Conservation (phyloP, 768 basidiomycete species). For the Rossbeevera mucosa region DNA sequence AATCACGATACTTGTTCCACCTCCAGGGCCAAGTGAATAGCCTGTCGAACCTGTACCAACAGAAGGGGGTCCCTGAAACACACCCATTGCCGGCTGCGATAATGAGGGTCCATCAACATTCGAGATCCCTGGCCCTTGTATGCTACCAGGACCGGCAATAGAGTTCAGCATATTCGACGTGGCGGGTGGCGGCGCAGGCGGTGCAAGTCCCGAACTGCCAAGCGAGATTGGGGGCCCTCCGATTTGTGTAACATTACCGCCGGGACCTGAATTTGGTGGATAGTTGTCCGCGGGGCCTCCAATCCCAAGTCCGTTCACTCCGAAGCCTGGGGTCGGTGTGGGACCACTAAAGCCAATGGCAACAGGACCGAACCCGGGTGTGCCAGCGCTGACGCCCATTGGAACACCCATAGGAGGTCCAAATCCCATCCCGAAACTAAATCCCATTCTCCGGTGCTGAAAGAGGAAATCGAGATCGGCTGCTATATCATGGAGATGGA, state of each 20-base stretch:
- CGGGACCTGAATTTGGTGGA: conserved; percentile 10
- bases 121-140: conserved; percentile 9
- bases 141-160: conserved; percentile 4
- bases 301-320: conserved; percentile 20
- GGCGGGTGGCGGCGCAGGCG: conserved; percentile 1
- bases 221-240: conserved; percentile 5
- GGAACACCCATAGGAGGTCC: conserved; percentile 21
- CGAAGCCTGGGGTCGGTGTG: conserved; percentile 15
- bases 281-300: conserved; percentile 16
- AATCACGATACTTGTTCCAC: conserved; percentile 22
- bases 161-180: conserved; percentile 7
- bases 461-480: conserved; percentile 53
- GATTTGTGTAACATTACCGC: conserved; percentile 8
- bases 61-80: conserved; percentile 23
- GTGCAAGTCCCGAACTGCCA: conserved; percentile 8
- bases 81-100: conserved; percentile 27
- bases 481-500: conserved; percentile 45
- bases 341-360: conserved; percentile 16
- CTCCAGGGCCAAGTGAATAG: conserved; percentile 21
- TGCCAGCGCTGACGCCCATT: conserved; percentile 13
- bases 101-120: conserved; percentile 16
- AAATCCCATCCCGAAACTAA: conserved; percentile 24
- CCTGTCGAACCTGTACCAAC: conserved; percentile 15
- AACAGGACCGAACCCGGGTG: conserved; percentile 18
- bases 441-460: conserved; percentile 35